A percentile compares a stretch with the other conserved stretches of the same genome.
These are phyloP conservation scores for Coemansia sp. DNA, from an alignment of 192 early-diverging fungal species.

Conservation along the genomic window DNA sequence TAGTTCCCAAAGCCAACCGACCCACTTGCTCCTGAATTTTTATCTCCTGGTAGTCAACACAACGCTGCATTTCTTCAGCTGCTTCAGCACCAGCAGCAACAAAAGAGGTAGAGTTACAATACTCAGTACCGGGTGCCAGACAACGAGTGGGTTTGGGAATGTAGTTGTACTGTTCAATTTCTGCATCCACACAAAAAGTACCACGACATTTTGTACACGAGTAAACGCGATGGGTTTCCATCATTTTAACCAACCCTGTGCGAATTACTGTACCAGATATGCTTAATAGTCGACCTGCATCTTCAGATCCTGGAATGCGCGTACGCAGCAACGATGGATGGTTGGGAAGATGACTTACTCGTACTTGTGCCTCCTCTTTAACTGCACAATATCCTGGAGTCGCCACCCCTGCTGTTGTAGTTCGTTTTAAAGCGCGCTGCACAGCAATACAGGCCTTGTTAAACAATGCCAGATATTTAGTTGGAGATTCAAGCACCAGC, in stretches of 20 bases:
- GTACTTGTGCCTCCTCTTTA: constrained; percentile 9
- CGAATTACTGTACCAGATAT: constrained; percentile 68
- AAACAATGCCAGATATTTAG: constrained; percentile 13
- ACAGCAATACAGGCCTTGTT: constrained; percentile 12
- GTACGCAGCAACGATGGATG: constrained; percentile 40
- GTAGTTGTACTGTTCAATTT: constrained; percentile 65
- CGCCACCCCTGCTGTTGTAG: background rate
- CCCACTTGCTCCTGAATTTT: constrained; percentile 73
- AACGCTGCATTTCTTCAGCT: constrained; percentile 42
- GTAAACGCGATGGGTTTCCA: constrained; percentile 60
- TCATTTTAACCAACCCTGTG: constrained; percentile 67
- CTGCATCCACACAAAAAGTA: constrained; percentile 57
- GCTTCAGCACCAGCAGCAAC: constrained; percentile 17
- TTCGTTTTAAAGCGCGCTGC: constrained; percentile 7
- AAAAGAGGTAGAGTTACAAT: constrained; percentile 9
- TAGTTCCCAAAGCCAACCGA: constrained; percentile 64
- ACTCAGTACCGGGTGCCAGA: constrained; percentile 8
- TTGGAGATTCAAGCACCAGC: constrained; percentile 17
- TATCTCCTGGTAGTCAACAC: constrained; percentile 78
- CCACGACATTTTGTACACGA: constrained; percentile 61
- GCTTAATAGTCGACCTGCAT: constrained; percentile 60
- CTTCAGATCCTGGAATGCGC: constrained; percentile 59
- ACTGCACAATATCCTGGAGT: background rate
- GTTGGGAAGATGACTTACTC: constrained; percentile 22
- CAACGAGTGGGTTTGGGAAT: constrained; percentile 56